phyloP scores from a whole-genome alignment of 208 protist genomes.

The Balamuthia mandrillaris region DNA sequence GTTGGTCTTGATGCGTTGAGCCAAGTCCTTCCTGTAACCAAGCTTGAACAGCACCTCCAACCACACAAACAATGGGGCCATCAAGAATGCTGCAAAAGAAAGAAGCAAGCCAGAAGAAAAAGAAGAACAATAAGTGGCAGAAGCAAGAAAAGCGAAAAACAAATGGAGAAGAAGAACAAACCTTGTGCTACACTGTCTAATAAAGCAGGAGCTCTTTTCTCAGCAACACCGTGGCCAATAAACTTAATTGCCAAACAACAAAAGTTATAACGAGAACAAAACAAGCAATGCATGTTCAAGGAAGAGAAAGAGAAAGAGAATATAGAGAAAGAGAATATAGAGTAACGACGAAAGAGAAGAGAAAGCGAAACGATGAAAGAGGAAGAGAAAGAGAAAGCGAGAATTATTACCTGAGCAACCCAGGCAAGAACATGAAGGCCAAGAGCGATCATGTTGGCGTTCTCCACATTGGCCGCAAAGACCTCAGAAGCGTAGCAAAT shows the following conservation, averaged over 20 bases:
- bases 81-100: not conserved
- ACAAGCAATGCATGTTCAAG: not conserved
- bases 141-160: conserved; percentile 66
- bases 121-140: not conserved
- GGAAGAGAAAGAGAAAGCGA: too few species aligned
- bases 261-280: too few species aligned
- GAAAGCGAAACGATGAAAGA: not conserved
- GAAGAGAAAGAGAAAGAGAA: not conserved
- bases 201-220: conserved; percentile 71
- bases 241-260: too few species aligned
- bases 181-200: conserved; percentile 76
- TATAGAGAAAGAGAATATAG: not conserved
- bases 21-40: conserved; percentile 69
- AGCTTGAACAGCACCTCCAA: conserved; percentile 73
- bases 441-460: not conserved
- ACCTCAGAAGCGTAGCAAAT: not conserved
- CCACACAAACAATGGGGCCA: conserved; percentile 47
- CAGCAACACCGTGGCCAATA: conserved; percentile 61
- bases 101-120: not conserved
- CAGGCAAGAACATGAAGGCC: conserved; percentile 10
- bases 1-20: conserved; percentile 48
- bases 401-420: conserved; percentile 11
- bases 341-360: not conserved
- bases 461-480: not conserved
- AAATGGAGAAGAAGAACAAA: conserved; percentile 70